These are phyloP conservation scores for Alternaria postmessia DNA, from an alignment of 2,329 filamentous ascomycete species.

Conservation along the genomic window DNA sequence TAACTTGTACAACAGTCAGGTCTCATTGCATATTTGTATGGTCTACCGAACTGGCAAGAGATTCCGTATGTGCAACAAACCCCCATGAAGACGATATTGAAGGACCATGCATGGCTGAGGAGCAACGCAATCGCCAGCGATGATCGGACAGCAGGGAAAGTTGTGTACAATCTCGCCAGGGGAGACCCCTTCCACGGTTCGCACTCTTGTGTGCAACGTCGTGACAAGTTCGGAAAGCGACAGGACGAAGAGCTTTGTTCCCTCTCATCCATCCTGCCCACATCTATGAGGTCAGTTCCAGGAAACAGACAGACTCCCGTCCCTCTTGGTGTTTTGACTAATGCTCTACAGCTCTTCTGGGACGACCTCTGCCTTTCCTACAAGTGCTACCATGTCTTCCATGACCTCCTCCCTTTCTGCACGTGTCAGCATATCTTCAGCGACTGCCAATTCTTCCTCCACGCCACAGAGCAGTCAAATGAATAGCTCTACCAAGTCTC, in stretches of 20 bases:
- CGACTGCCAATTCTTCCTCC: neutral
- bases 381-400: neutral
- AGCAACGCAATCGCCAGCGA: no score
- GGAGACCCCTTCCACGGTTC: neutral
- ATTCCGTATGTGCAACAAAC: no score
- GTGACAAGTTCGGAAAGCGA: neutral
- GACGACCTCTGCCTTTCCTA: neutral
- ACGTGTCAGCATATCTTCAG: neutral
- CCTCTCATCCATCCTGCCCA: neutral
- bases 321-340: neutral
- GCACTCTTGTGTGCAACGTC: neutral
- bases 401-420: neutral
- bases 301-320: accelerated
- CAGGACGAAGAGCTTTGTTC: neutral
- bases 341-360: neutral
- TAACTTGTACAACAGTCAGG: no score
- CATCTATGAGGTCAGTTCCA: neutral
- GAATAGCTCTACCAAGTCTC: neutral
- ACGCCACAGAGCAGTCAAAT: neutral
- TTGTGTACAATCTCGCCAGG: neutral
- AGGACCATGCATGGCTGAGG: no score
- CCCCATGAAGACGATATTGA: no score
- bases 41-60: no score
- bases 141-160: neutral
- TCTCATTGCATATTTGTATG: no score